These are phyloP conservation scores for Phytophthora citrophthora DNA, from an alignment of 352 stramenopile species.

Conservation along the genomic window DNA sequence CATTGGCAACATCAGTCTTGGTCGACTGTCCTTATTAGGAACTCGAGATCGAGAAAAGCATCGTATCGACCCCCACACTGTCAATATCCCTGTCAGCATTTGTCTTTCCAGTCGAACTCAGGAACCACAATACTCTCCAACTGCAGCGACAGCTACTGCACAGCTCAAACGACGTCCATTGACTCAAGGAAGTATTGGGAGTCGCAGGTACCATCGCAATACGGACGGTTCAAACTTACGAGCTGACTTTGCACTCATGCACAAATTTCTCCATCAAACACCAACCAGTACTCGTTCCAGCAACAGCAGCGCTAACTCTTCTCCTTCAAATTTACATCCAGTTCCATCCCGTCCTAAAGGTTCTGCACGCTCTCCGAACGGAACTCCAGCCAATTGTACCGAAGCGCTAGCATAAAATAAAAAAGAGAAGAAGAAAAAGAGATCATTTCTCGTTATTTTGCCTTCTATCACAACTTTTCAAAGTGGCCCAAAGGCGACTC, in stretches of 20 bases:
- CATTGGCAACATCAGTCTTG: constrained; percentile 70
- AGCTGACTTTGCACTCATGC: constrained; percentile 65
- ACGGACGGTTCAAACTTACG: constrained; percentile 35
- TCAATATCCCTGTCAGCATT: constrained; percentile 8
- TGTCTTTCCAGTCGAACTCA: constrained; percentile 31
- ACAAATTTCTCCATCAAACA: constrained; percentile 76
- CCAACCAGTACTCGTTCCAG: constrained; percentile 11
- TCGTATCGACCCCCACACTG: constrained; percentile 2
- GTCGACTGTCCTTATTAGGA: constrained; percentile 58
- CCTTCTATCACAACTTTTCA: constrained; percentile 35
- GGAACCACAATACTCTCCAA: constrained; percentile 28
- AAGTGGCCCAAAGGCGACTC: constrained; percentile 48
- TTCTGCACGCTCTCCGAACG: constrained; percentile 19
- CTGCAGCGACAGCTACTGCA: constrained; percentile 23
- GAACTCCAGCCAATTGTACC: constrained; percentile 27
- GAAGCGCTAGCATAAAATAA: constrained; percentile 32
- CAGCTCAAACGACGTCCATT: constrained; percentile 50
- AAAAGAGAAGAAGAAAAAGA: constrained; percentile 3
- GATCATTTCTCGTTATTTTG: not conserved
- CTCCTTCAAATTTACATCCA: not conserved
- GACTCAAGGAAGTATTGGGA: constrained; percentile 49
- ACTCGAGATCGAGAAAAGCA: constrained; percentile 42
- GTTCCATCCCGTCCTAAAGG: constrained; percentile 34
- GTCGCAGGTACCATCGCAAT: constrained; percentile 39
- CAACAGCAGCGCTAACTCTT: not conserved